Evolutionary conservation across 495 filamentous ascomycete genomes (phyloP), one percentile per base, ranked within the genome.

Genomic region (Podospora didyma): DNA sequence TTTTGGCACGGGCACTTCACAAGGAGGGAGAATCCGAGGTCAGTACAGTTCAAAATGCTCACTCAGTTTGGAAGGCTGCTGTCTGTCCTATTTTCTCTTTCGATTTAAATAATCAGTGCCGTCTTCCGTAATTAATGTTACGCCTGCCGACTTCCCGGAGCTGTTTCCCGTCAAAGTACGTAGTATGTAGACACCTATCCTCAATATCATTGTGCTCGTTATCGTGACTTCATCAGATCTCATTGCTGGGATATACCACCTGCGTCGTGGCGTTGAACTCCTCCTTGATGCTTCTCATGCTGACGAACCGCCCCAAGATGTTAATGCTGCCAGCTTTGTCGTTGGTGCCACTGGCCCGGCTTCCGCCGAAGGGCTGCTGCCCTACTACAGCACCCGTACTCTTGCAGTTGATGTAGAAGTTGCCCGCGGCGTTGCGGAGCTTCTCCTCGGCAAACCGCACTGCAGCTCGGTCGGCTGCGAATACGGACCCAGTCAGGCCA

Each of bases 391-490:
- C 91, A 48, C 90, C 91, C 2, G 91, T 96, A 70, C 85, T 88
- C 82, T 96, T 95, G 77, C 87, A 89, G 76, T 96, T 96, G 75
- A 95, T 84, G 71, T 95, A 95, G 73, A 93, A 95, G 75, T 95
- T 95, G 19, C 90, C 90, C 34, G 89, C 87, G 2, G 89, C 73
- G 66, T 92, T 87, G 62, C 86, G 83, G 53, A 95, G 83, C 53
- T 75, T 81, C 45, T 92, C 82, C 68, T 91, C 85, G 4, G 89
- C 89, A 35, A 80, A 65, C 16, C 80, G 79, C 54, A 92, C 71
- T 19, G 82, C 88, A 46, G 75, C 74, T 20, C 89, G 82, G 69
- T 92, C 88, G 46, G 80, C 71, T 2, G 90, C 86, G 67, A 95
- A 95, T 47, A 95, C 76, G 24, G 86, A 80, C 11, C 90, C 90